phyloP scores from a whole-genome alignment of 2,329 filamentous ascomycete genomes.

The Aureobasidium sp. region DNA sequence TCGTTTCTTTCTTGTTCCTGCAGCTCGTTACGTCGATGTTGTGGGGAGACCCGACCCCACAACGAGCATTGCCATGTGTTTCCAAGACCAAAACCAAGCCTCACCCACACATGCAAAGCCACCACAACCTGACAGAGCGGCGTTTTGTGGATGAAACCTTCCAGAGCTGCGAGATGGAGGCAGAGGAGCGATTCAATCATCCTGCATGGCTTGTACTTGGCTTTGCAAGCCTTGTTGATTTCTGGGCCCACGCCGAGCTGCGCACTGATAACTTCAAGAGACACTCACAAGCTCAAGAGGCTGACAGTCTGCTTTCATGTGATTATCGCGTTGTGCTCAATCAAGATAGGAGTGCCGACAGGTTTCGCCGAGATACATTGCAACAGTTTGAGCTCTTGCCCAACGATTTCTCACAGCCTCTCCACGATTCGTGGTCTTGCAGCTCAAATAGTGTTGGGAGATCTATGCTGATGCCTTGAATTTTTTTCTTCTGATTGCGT shows the following conservation, averaged over 20 bases:
- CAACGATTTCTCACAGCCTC: background rate
- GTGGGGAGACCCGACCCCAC: slow-evolving; percentile 12
- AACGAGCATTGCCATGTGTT: slow-evolving; percentile 4
- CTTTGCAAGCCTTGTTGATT: background rate
- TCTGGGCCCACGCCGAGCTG: background rate
- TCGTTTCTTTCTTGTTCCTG: background rate
- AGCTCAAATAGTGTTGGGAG: slow-evolving; percentile 6
- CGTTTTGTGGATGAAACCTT: background rate
- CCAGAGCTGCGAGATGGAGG: background rate
- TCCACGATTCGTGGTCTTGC: background rate
- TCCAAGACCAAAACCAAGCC: slow-evolving; percentile 12
- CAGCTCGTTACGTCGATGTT: background rate
- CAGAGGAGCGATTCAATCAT: background rate
- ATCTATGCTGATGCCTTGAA: background rate
- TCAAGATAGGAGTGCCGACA: background rate
- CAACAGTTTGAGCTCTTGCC: background rate
- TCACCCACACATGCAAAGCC: slow-evolving; percentile 10
- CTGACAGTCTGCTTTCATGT: background rate
- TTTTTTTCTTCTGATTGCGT: background rate
- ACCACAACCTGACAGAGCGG: slow-evolving; percentile 4
- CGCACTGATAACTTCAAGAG: background rate
- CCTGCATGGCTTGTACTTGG: background rate
- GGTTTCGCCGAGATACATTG: slow-evolving; percentile 5
- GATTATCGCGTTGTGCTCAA: background rate
- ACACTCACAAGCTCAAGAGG: background rate